Conservation (phyloP, 116 monocot genomes). For the Phalaenopsis hybrid region DNA sequence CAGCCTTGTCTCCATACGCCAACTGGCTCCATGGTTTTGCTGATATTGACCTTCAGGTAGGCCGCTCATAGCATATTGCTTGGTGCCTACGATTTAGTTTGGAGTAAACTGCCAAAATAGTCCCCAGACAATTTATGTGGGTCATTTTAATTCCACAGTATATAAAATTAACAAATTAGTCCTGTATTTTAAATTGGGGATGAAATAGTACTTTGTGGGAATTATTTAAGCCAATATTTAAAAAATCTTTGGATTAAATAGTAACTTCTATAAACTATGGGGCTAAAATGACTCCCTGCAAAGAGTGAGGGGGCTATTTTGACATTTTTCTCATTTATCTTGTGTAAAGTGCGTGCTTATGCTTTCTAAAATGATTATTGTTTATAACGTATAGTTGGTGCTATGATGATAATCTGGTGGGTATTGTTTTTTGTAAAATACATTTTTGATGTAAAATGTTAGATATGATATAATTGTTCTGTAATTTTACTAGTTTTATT, state of each 20-base stretch:
- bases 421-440: neutral
- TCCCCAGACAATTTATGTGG: too few relatives aligned
- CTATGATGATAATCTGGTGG: neutral
- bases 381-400: neutral
- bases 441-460: neutral
- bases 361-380: neutral
- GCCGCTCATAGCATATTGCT: neutral
- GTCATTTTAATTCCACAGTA: too few relatives aligned
- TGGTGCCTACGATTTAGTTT: neutral
- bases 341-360: neutral
- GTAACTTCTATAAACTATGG: too few relatives aligned
- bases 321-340: neutral
- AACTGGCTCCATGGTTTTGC: slow-evolving; percentile 97
- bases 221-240: too few relatives aligned
- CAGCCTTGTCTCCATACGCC: slow-evolving; percentile 82
- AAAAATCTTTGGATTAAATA: too few relatives aligned
- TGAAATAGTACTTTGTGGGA: too few relatives aligned
- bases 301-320: too few relatives aligned
- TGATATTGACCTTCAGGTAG: slow-evolving; percentile 90
- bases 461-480: neutral
- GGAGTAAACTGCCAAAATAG: too few relatives aligned
- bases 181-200: too few relatives aligned
- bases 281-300: too few relatives aligned
- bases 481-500: neutral
- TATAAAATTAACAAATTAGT: too few relatives aligned